Evolutionary conservation across 331 rosid genomes (phyloP).

Genomic region (Malus hybrid): DNA sequence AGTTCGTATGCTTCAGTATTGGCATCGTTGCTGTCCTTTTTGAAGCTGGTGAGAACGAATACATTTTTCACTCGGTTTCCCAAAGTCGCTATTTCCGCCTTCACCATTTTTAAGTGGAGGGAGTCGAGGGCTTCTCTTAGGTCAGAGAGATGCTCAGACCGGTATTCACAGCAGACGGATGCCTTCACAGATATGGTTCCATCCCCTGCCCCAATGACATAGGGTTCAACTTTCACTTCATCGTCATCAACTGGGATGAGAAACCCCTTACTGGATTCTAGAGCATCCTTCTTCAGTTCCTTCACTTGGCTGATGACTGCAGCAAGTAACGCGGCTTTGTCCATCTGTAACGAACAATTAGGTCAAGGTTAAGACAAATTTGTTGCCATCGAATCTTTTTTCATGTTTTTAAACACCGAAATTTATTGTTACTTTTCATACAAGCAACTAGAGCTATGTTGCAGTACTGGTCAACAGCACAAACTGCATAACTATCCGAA

Average conservation of each 20-base stretch:
- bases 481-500: too few species aligned
- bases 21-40: conserved; percentile 14
- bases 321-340: conserved; percentile 75
- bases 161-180: conserved; percentile 62
- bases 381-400: background rate
- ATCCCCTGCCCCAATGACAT: conserved; percentile 19
- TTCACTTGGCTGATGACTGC: conserved; percentile 68
- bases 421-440: too few species aligned
- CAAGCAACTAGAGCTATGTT: too few species aligned
- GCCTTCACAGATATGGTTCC: conserved; percentile 47
- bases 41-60: conserved; percentile 41
- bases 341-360: conserved; percentile 49
- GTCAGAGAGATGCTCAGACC: conserved; percentile 60
- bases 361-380: background rate
- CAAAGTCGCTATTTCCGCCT: conserved; percentile 74
- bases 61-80: conserved; percentile 59
- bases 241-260: conserved; percentile 66
- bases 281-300: conserved; percentile 59
- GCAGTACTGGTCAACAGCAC: too few species aligned
- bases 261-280: conserved; percentile 59
- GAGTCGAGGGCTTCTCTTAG: conserved; percentile 53
- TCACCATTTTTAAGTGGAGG: conserved; percentile 48
- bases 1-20: conserved; percentile 31
- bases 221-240: conserved; percentile 68
- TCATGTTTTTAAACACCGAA: too few species aligned